Percentiles rank a stretch among this genome's conserved stretches.
These are phyloP conservation scores for Verticillium dahliae DNA, from an alignment of 2,329 filamentous ascomycete genomes.

Conservation along the genomic window DNA sequence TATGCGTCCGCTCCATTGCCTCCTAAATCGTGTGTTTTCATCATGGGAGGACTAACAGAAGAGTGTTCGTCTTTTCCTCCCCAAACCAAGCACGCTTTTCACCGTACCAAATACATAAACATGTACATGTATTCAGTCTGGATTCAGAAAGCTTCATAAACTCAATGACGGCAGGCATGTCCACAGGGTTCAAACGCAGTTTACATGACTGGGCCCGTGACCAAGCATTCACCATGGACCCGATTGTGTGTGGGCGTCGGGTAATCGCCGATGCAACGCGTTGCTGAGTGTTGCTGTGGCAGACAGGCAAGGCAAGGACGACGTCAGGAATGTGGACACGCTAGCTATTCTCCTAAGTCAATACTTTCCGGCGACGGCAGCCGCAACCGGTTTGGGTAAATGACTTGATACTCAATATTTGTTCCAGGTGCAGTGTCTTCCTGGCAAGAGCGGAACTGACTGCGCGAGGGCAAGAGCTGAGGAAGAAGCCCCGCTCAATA, in stretches of 20 bases:
- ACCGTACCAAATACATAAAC: no score
- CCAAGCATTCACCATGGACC: no score
- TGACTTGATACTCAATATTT: not conserved
- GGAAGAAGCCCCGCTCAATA: not conserved
- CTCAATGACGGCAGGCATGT: no score
- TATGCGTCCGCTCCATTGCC: no score
- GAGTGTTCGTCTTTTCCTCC: no score
- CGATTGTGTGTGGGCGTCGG: no score
- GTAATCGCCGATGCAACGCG: no score
- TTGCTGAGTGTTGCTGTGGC: not conserved
- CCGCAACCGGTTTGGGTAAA: not conserved
- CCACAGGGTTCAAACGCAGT: no score
- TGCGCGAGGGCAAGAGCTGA: not conserved
- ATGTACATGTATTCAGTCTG: not conserved
- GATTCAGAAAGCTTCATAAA: not conserved
- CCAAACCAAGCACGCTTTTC: no score
- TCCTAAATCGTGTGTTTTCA: no score
- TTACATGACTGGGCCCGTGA: not conserved
- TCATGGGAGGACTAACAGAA: no score
- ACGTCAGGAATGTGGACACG: not conserved
- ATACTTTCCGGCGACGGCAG: not conserved
- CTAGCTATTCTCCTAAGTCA: not conserved
- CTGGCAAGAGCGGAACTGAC: not conserved
- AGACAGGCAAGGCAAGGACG: no score
- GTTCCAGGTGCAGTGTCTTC: not conserved